Conservation (phyloP, 352 stramenopile species). For the Phytophthora pluvialis region DNA sequence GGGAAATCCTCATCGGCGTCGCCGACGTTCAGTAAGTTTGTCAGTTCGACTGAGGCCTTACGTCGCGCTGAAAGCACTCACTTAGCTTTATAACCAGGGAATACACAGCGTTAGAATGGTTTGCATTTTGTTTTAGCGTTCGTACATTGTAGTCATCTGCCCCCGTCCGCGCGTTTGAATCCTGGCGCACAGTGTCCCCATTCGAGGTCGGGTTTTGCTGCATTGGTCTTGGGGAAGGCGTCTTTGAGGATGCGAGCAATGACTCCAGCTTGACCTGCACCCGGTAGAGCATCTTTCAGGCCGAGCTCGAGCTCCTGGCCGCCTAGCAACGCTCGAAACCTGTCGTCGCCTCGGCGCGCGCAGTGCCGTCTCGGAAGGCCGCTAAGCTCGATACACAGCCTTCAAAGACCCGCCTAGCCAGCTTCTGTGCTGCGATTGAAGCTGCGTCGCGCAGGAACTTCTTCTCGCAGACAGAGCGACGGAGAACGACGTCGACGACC, state of each 20-base stretch:
- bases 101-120: conserved; percentile 32
- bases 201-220: conserved; percentile 12
- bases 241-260: conserved; percentile 52
- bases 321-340: conserved; percentile 52
- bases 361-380: conserved; percentile 46
- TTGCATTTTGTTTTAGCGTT: conserved; percentile 39
- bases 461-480: conserved; percentile 76
- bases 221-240: conserved; percentile 27
- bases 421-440: conserved; percentile 40
- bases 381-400: conserved; percentile 42
- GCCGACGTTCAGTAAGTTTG: too few relatives aligned
- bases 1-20: too few relatives aligned
- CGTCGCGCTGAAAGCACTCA: too few relatives aligned
- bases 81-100: conserved; percentile 13
- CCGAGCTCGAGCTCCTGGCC: conserved; percentile 31
- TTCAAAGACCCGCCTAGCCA: conserved; percentile 38
- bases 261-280: conserved; percentile 27
- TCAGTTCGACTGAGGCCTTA: too few relatives aligned
- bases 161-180: conserved; percentile 7
- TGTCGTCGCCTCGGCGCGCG: conserved; percentile 44
- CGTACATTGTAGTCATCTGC: conserved; percentile 14
- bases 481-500: conserved; percentile 65
- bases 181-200: conserved; percentile 39
- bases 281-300: conserved; percentile 41
- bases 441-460: conserved; percentile 73